phyloP scores from a whole-genome alignment of 2,329 filamentous ascomycete species.

The Chaetomium globosum region DNA sequence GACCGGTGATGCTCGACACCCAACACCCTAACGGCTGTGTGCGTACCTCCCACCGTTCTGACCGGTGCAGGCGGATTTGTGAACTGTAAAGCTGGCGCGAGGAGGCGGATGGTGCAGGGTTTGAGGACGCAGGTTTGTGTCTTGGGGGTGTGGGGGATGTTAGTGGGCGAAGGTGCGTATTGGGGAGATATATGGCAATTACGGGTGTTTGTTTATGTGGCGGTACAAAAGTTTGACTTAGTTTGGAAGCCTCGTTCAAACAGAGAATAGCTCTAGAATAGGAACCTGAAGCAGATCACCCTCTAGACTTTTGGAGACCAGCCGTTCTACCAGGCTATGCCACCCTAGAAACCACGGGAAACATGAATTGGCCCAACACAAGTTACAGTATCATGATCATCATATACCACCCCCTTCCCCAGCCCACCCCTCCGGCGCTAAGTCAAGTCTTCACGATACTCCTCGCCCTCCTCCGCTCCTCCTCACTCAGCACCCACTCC shows the following conservation, averaged over 20 bases:
- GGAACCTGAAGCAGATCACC: background rate
- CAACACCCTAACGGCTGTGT: slow-evolving; percentile 46
- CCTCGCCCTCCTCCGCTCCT: slow-evolving; percentile 74
- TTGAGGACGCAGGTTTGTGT: slow-evolving; percentile 60
- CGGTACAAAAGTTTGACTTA: background rate
- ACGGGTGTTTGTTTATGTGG: too few species aligned
- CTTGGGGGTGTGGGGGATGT: slow-evolving; percentile 39
- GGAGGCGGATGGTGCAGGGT: slow-evolving; percentile 47
- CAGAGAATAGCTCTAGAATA: background rate
- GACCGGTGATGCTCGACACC: slow-evolving; percentile 48
- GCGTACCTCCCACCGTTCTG: slow-evolving; percentile 50
- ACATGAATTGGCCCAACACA: background rate
- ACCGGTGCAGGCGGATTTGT: slow-evolving; percentile 56
- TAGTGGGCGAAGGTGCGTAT: too few species aligned
- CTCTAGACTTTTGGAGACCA: slow-evolving; percentile 1
- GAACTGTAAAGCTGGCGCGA: slow-evolving; percentile 55
- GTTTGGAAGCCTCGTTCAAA: background rate
- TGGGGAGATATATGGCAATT: too few species aligned
- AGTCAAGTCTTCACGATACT: slow-evolving; percentile 57
- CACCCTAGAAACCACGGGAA: background rate
- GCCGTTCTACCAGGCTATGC: slow-evolving; percentile 7
- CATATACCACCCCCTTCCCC: background rate
- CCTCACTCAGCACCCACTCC: slow-evolving; percentile 69
- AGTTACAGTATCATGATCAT: background rate
- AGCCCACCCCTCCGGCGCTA: too few species aligned